Evolutionary conservation across 2,329 filamentous ascomycete species (phyloP).

Genomic region (Colletotrichum gigasporum): DNA sequence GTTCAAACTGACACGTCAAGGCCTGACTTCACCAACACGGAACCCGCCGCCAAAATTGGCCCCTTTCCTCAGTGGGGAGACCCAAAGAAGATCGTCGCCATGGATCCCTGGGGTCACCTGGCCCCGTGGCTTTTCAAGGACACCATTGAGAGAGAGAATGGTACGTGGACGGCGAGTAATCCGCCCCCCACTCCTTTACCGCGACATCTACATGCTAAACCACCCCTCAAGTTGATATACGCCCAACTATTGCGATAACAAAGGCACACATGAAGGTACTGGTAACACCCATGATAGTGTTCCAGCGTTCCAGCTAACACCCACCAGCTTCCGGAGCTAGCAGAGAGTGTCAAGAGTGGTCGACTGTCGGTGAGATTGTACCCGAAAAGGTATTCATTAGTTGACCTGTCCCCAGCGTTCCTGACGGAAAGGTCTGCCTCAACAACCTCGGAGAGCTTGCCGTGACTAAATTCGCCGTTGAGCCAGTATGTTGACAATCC

Average conservation of each 20-base stretch:
- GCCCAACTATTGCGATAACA: slow-evolving; percentile 91
- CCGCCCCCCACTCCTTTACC: neutral
- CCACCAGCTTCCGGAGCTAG: slow-evolving; percentile 81
- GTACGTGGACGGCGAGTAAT: slow-evolving; percentile 47
- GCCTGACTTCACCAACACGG: slow-evolving; percentile 77
- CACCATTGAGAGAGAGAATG: slow-evolving; percentile 77
- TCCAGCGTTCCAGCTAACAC: slow-evolving; percentile 25
- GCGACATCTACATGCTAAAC: neutral
- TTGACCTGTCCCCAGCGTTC: slow-evolving; percentile 49
- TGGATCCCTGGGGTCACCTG: slow-evolving; percentile 94
- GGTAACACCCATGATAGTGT: neutral
- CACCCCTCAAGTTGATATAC: slow-evolving; percentile 72
- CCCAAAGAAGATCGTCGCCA: slow-evolving; percentile 93
- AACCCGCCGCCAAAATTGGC: slow-evolving; percentile 89
- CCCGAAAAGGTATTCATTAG: neutral
- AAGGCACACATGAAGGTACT: slow-evolving; percentile 87
- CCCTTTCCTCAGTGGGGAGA: slow-evolving; percentile 92
- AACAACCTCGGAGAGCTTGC: slow-evolving; percentile 87
- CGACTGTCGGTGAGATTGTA: slow-evolving; percentile 64
- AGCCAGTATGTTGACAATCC: slow-evolving; percentile 74
- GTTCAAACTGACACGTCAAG: slow-evolving; percentile 39
- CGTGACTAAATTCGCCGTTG: slow-evolving; percentile 96
- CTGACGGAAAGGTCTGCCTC: slow-evolving; percentile 89
- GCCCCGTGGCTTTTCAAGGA: slow-evolving; percentile 86
- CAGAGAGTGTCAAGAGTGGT: slow-evolving; percentile 84